A percentile compares a stretch with the other conserved stretches of the same genome.
phyloP scores from a whole-genome alignment of 108 stramenopile species.

The Stephanodiscus minutulus region DNA sequence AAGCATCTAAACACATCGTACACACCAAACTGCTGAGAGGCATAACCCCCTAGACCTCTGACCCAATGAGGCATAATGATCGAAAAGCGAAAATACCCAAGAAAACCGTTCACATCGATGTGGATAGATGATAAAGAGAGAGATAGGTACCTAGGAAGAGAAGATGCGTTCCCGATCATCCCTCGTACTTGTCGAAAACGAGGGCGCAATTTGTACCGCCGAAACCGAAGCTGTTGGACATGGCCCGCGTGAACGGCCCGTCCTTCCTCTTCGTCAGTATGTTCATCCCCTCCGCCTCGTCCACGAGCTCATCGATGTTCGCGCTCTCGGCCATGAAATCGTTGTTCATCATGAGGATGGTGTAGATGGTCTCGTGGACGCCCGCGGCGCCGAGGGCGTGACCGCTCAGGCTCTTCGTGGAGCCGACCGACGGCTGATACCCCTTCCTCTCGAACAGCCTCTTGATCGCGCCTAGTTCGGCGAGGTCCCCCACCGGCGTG shows the following conservation, averaged over 20 bases:
- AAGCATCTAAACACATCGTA: too few relatives aligned
- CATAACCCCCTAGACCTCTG: too few relatives aligned
- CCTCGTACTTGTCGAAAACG: constrained; percentile 94
- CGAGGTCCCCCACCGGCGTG: constrained; percentile 96
- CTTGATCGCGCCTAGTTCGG: constrained; percentile 94
- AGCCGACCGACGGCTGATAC: constrained; percentile 92
- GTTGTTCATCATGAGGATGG: constrained; percentile 94
- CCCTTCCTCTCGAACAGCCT: constrained; percentile 79
- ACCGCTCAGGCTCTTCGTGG: constrained; percentile 95
- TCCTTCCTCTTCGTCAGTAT: constrained; percentile 89
- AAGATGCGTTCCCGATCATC: constrained; percentile 28
- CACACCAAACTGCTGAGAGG: too few relatives aligned
- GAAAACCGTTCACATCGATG: too few relatives aligned
- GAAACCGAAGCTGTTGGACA: constrained; percentile 99
- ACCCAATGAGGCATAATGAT: too few relatives aligned
- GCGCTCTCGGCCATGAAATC: constrained; percentile 95
- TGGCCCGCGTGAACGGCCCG: constrained; percentile 88
- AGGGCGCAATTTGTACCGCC: constrained; percentile 99
- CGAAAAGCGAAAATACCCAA: too few relatives aligned
- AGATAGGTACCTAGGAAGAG: too few relatives aligned
- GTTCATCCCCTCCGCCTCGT: constrained; percentile 93
- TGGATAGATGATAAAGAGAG: too few relatives aligned
- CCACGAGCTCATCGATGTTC: constrained; percentile 85
- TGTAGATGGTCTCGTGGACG: constrained; percentile 96
- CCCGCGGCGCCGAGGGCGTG: constrained; percentile 99